Conservation (phyloP, 371 early-diverging fungal species). For the Amoeboaphelidium occidentale region DNA sequence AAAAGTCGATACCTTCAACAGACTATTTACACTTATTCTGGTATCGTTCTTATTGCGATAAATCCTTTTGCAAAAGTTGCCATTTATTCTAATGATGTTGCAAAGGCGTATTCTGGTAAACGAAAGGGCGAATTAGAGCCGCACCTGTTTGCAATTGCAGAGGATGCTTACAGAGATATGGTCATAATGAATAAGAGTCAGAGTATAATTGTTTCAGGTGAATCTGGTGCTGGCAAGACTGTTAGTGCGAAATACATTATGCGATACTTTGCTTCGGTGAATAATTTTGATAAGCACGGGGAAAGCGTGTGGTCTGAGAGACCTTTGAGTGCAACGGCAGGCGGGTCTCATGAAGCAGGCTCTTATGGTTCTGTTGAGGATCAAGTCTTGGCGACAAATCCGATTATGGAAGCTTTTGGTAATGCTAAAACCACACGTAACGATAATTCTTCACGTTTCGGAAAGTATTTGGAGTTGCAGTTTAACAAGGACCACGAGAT, state of each 20-base stretch:
- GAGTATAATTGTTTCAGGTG: conserved; percentile 21
- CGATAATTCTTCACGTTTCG: conserved; percentile 19
- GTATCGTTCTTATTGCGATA: conserved; percentile 19
- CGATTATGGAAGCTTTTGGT: conserved; percentile 76
- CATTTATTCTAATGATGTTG: conserved; percentile 5
- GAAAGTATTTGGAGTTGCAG: conserved; percentile 18
- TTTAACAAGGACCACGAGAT: conserved; percentile 9
- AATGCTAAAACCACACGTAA: conserved; percentile 22
- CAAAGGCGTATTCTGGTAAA: conserved; percentile 6
- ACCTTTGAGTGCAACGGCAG: too few relatives aligned
- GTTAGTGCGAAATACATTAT: conserved; percentile 17
- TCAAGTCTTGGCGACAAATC: conserved; percentile 60
- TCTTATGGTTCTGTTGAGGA: conserved; percentile 17
- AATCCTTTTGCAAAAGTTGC: conserved; percentile 18
- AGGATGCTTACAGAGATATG: conserved; percentile 14
- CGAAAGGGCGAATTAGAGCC: conserved; percentile 12
- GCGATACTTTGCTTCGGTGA: conserved; percentile 12
- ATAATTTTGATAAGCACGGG: not conserved
- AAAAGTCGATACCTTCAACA: conserved; percentile 10
- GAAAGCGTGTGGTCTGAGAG: conserved; percentile 4
- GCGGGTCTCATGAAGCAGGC: too few relatives aligned
- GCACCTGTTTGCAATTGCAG: conserved; percentile 18
- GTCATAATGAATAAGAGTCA: conserved; percentile 11
- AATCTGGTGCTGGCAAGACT: conserved; percentile 24
- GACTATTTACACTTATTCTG: conserved; percentile 19